These are phyloP conservation scores for Magnolia changhungtana DNA, from an alignment of 164 flowering plant genomes.

Conservation along the genomic window DNA sequence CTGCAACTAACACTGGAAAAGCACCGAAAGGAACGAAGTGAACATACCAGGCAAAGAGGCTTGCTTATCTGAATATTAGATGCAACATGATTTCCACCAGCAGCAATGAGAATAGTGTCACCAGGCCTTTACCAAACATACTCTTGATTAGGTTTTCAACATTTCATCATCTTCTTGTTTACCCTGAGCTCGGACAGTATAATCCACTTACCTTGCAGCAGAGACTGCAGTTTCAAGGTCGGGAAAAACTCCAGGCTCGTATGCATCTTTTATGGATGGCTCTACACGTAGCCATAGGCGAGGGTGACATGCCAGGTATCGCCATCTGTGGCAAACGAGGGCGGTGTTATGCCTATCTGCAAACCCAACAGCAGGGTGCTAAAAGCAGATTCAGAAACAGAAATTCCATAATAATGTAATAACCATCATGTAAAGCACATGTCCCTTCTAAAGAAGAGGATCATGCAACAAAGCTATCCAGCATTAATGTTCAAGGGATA, in stretches of 20 bases:
- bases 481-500: not conserved
- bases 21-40: not conserved
- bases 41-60: constrained; percentile 88
- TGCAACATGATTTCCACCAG: constrained; percentile 72
- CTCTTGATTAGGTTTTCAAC: not conserved
- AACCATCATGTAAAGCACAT: not conserved
- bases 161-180: not conserved
- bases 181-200: not conserved
- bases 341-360: constrained; percentile 99
- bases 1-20: not conserved
- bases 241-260: constrained; percentile 68
- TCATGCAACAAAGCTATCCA: not conserved
- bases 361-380: constrained; percentile 44
- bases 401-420: not conserved
- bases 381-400: constrained; percentile 22
- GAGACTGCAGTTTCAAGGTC: constrained; percentile 71
- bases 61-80: constrained; percentile 80
- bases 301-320: constrained; percentile 89
- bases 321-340: constrained; percentile 99
- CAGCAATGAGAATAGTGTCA: constrained; percentile 80
- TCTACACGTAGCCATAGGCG: constrained; percentile 89
- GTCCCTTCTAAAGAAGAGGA: not conserved
- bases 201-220: constrained; percentile 72
- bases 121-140: constrained; percentile 62
- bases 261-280: constrained; percentile 42